Conservation (phyloP, 1,139 yeast genomes). For the Spathaspora sp. region DNA sequence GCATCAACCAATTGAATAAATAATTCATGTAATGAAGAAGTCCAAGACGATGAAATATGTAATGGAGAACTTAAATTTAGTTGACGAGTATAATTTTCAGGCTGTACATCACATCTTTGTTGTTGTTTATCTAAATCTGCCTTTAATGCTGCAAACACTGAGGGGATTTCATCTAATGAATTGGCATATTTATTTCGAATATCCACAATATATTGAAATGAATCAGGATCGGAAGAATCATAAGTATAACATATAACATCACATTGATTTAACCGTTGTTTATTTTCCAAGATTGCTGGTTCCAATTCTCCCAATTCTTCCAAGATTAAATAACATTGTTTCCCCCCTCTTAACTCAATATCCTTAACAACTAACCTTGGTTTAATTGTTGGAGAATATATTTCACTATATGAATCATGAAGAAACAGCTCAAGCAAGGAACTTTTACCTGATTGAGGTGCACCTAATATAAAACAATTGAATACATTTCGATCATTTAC, state of each 20-base stretch:
- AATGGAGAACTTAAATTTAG: slow-evolving; percentile 64
- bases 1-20: slow-evolving; percentile 88
- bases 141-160: slow-evolving; percentile 85
- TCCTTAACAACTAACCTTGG: slow-evolving; percentile 86
- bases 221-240: slow-evolving; percentile 94
- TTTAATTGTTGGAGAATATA: slow-evolving; percentile 78
- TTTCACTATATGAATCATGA: slow-evolving; percentile 67
- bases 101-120: slow-evolving; percentile 81
- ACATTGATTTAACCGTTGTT: slow-evolving; percentile 72
- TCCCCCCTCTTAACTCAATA: slow-evolving; percentile 93
- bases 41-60: slow-evolving; percentile 89
- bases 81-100: slow-evolving; percentile 78
- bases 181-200: slow-evolving; percentile 57
- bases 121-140: slow-evolving; percentile 96
- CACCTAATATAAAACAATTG: slow-evolving; percentile 85
- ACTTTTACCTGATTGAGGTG: slow-evolving; percentile 82
- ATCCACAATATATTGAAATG: slow-evolving; percentile 79
- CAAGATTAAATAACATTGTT: slow-evolving; percentile 85
- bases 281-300: slow-evolving; percentile 75
- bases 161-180: slow-evolving; percentile 66
- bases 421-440: slow-evolving; percentile 80
- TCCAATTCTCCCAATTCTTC: slow-evolving; percentile 91
- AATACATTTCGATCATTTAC: slow-evolving; percentile 86
- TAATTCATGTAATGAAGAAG: slow-evolving; percentile 78
- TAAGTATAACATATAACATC: slow-evolving; percentile 88